Percentiles rank a stretch among this genome's conserved stretches.
These are phyloP conservation scores for Pharus latifolius DNA, from an alignment of 176 grass and related monocot species.

Conservation along the genomic window DNA sequence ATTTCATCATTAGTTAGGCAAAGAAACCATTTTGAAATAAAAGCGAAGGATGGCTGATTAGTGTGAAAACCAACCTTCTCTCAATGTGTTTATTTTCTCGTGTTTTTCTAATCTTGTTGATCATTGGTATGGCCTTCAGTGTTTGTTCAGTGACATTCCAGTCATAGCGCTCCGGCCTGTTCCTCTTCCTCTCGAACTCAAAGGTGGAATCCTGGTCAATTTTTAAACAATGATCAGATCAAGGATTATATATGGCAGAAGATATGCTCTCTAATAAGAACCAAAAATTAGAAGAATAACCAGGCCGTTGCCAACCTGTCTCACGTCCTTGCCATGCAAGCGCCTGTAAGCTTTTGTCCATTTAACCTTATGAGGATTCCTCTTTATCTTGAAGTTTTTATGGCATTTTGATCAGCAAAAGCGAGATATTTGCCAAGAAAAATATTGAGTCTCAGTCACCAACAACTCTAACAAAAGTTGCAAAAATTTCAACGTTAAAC, in stretches of 20 bases:
- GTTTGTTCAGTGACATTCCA: slow-evolving; percentile 48
- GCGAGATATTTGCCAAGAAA: slow-evolving; percentile 48
- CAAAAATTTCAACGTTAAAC: too few species aligned
- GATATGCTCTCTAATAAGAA: background rate
- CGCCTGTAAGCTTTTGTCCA: slow-evolving; percentile 86
- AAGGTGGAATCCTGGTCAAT: slow-evolving; percentile 66
- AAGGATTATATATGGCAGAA: background rate
- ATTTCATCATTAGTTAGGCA: background rate
- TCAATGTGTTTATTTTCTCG: slow-evolving; percentile 49
- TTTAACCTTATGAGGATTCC: slow-evolving; percentile 98
- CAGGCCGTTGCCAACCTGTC: slow-evolving; percentile 29
- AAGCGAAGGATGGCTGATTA: background rate
- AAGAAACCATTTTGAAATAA: background rate
- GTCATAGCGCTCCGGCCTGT: slow-evolving; percentile 84
- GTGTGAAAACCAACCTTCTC: slow-evolving; percentile 27
- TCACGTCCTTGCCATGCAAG: slow-evolving; percentile 94
- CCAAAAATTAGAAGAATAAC: background rate
- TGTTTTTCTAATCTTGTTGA: slow-evolving; percentile 56
- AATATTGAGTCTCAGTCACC: background rate
- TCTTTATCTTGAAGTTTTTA: slow-evolving; percentile 99
- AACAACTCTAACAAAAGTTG: too few species aligned
- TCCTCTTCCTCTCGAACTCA: slow-evolving; percentile 93
- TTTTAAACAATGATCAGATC: background rate
- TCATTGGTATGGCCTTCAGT: slow-evolving; percentile 63
- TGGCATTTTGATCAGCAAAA: slow-evolving; percentile 98